phyloP scores from a whole-genome alignment of 2,329 filamentous ascomycete genomes.

The Fusarium pseudocircinatum region DNA sequence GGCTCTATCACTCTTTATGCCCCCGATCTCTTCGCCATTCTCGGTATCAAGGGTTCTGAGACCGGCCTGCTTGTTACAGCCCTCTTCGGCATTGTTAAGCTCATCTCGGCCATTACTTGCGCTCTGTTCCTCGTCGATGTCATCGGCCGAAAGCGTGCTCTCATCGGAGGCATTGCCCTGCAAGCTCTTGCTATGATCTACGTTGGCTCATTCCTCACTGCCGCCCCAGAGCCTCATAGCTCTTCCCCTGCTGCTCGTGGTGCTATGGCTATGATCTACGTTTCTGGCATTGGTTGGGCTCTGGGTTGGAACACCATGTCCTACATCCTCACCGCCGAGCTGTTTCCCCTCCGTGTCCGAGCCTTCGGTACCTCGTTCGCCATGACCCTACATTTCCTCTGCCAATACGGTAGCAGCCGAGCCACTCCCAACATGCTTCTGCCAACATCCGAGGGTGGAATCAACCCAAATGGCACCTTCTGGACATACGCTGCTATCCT shows the following conservation, averaged over 20 bases:
- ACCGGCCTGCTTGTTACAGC: constrained; percentile 18
- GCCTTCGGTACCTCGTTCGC: constrained; percentile 14
- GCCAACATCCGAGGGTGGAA: not conserved
- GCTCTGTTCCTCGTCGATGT: constrained; percentile 14
- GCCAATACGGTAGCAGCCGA: constrained; percentile 15
- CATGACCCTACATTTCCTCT: constrained; percentile 16
- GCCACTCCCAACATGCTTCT: constrained; percentile 16
- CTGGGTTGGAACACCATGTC: constrained; percentile 31
- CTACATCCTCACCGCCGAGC: constrained; percentile 26
- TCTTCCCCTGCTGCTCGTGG: not conserved
- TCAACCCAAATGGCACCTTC: constrained; percentile 12
- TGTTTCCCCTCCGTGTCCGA: constrained; percentile 22
- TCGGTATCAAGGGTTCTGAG: constrained; percentile 10
- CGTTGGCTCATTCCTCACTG: constrained; percentile 10
- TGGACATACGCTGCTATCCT: constrained; percentile 14
- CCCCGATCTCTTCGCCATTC: constrained; percentile 3
- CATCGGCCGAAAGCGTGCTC: constrained; percentile 16
- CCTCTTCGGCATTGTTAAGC: constrained; percentile 13
- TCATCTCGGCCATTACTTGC: constrained; percentile 6
- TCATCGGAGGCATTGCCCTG: constrained; percentile 2
- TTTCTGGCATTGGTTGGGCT: constrained; percentile 30
- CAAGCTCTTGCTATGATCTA: constrained; percentile 19
- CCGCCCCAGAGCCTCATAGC: not conserved
- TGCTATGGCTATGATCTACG: constrained; percentile 24
- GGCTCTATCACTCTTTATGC: constrained; percentile 20